Base-by-base conservation (phyloP, 2,329 filamentous ascomycete genomes). In the Fusarium guadeloupense region DNA sequence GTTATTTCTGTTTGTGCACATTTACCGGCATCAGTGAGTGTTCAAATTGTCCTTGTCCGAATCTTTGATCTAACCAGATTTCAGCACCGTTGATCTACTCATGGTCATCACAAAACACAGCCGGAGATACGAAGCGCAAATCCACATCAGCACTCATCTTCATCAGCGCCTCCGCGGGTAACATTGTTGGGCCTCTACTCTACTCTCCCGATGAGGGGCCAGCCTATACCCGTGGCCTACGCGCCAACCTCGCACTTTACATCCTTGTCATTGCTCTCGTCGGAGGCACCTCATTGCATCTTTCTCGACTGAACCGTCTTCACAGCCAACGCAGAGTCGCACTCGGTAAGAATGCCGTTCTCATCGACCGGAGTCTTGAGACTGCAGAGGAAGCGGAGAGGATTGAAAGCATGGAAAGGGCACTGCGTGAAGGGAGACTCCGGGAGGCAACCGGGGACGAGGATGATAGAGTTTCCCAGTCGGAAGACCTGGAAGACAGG, bases 41-140 rank as follows among this genome's bases (percentile, higher is more conserved):
- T 7, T 4, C 1, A 81, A 14, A 3, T 16, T 3, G 16, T 7
- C 3, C 9, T 17, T n/a, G 6, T 9, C 7, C 12, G 5, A 16
- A 4, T 10, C 17, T 12, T 5, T 67, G 69, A 23, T 70, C 46
- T 70, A 31, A 72, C 28, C 17, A 12, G 4, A 1, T 1, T 4
- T 6, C 14, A 51, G 74, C 86, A 4, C 86, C 85, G 0, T 73
- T 88, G 25, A 83, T 88, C 34, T 87, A 85, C 61, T 83, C 83
- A 0, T 87, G 84, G 84, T 84, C 83, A 2, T 78, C 83, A 3
- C 83, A 85, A 57, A 88, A 89, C 61, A 88, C 88, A 0, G 88
- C 84, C 0, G 88, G 88, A 2, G 87, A 90, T 68, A 90, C 88
- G 0, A 91, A 91, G 74, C 85, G 85, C 60, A 90, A 89, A 68